Evolutionary conservation across 441 rosid species (phyloP), one percentile per base, ranked within the genome.

Genomic region (Bocquillonia castaneifolia): DNA sequence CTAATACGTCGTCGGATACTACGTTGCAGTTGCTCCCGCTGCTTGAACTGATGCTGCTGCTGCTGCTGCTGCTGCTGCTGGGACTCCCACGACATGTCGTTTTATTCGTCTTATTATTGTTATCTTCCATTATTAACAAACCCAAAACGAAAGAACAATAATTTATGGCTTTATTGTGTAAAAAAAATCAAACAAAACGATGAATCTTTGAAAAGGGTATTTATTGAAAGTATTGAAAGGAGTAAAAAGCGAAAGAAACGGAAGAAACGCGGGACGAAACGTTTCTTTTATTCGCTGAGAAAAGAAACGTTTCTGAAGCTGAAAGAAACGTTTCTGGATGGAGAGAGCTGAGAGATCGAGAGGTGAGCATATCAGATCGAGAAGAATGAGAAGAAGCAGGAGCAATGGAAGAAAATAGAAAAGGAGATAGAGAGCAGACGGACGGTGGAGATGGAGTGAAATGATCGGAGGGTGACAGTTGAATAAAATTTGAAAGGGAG

Each of bases 1-100:
- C 78, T 31, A 90, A 62, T 45, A 88, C 97, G 59, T 74, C 84
- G 58, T 91, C 96, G 1, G 81, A 55, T 66, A 85, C 77, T 10
- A 68, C 67, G 67, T 23, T 0, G 67, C 57, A 70, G 55, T 60
- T 52, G 29, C 77, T 75, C 50, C 63, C 10, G 2, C 54, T 42
- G 54, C 58, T 14, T 7, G 36, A 40, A 5, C 25, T 32, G 18
- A 3, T 20, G 13, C 28, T 9, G 28, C 54, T 0, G 28, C 26
- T 22, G 3, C n/a, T n/a, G n/a, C n/a, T n/a, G n/a, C n/a, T n/a
- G n/a, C n/a, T n/a, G n/a, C n/a, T n/a, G n/a, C n/a, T n/a, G n/a
- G n/a, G n/a, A n/a, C n/a, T n/a, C n/a, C 47, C 2, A 42, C 47
- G 12, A 13, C 47, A 1, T 18, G 3, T 42, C 62, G 34, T 25